phyloP scores from a whole-genome alignment of 371 early-diverging fungal species.

The Apophysomyces sp. region DNA sequence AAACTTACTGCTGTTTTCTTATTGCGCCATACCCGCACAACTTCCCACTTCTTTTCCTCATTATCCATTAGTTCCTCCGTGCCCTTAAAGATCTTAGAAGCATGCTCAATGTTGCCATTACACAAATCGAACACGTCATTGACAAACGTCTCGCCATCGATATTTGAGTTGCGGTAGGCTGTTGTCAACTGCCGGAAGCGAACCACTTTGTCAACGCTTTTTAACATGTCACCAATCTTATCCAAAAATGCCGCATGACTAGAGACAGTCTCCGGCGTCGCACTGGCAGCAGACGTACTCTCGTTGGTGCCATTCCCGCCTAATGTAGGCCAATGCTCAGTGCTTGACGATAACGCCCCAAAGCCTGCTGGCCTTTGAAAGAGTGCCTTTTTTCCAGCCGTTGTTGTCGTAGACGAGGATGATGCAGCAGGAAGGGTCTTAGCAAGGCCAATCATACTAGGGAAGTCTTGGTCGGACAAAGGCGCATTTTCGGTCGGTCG shows the following conservation, averaged over 20 bases:
- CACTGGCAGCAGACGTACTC: background rate
- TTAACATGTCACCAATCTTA: constrained; percentile 42
- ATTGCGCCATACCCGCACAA: constrained; percentile 73
- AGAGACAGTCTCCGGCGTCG: constrained; percentile 7
- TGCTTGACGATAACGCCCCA: constrained; percentile 20
- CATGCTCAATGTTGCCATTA: constrained; percentile 37
- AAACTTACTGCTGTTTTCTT: constrained; percentile 54
- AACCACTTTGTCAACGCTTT: constrained; percentile 47
- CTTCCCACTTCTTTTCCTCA: constrained; percentile 58
- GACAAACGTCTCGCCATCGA: constrained; percentile 60
- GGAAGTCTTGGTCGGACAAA: constrained; percentile 24
- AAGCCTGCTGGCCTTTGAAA: constrained; percentile 32
- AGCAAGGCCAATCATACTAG: constrained; percentile 21
- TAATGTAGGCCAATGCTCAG: constrained; percentile 19
- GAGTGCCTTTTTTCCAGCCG: constrained; percentile 9
- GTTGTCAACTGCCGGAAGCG: constrained; percentile 63
- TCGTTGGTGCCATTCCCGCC: constrained; percentile 9
- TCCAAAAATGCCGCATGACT: constrained; percentile 47
- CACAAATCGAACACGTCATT: constrained; percentile 52
- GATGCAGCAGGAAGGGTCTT: constrained; percentile 10
- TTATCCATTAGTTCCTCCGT: constrained; percentile 55
- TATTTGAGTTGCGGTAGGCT: constrained; percentile 50
- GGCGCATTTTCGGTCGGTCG: background rate
- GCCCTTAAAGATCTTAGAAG: constrained; percentile 52
- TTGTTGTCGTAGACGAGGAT: constrained; percentile 8